Evolutionary conservation across 331 rosid genomes (phyloP).

Genomic region (Malus hybrid): DNA sequence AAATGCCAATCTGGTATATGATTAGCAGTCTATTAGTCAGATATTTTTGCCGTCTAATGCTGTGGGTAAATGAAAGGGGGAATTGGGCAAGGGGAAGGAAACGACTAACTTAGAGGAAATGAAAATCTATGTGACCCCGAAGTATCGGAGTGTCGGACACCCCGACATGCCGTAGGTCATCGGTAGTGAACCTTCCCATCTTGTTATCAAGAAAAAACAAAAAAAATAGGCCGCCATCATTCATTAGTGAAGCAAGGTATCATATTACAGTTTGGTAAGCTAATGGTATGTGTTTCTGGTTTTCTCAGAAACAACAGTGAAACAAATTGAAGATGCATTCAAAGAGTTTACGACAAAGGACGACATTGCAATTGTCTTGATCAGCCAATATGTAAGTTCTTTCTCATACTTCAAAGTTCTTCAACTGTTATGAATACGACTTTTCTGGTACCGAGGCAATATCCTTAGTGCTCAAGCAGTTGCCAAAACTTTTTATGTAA

Average conservation of each 20-base stretch:
- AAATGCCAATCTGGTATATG: background rate
- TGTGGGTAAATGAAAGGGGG: background rate
- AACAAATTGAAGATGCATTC: slow-evolving; percentile 90
- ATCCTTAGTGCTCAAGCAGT: background rate
- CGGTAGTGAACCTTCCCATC: too few species aligned
- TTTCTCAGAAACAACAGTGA: slow-evolving; percentile 69
- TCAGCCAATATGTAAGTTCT: slow-evolving; percentile 87
- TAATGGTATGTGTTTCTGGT: slow-evolving; percentile 10
- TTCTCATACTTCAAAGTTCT: background rate
- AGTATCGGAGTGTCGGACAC: too few species aligned
- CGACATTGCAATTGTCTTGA: slow-evolving; percentile 72
- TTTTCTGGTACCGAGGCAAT: background rate
- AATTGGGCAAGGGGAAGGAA: background rate
- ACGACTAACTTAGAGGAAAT: background rate
- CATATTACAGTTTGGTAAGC: background rate
- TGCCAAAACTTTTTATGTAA: background rate
- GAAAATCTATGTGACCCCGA: too few species aligned
- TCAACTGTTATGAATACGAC: background rate
- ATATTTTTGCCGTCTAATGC: background rate
- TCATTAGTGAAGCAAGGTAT: background rate
- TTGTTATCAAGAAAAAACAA: background rate
- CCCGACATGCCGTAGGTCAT: too few species aligned
- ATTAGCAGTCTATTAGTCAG: background rate
- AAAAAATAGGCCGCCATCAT: background rate
- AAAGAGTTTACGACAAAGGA: slow-evolving; percentile 88